A percentile compares a stretch with the other conserved stretches of the same genome.
These are phyloP conservation scores for Suhomyces sp. DNA, from an alignment of 805 yeast species.

Conservation along the genomic window DNA sequence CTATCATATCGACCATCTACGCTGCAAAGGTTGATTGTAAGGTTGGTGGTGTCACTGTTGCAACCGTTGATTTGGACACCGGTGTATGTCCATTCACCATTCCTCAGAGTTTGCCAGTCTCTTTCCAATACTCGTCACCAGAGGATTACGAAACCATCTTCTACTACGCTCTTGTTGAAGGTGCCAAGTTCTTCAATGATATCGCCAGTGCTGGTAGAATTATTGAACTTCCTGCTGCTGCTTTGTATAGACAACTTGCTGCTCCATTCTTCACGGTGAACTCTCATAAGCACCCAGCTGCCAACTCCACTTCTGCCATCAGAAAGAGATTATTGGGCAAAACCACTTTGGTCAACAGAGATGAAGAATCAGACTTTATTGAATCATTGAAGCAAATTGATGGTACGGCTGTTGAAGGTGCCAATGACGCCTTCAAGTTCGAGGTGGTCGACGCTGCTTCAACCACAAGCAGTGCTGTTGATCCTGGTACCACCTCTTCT, in stretches of 20 bases:
- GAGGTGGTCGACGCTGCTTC: constrained; percentile 14
- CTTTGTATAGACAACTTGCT: constrained; percentile 21
- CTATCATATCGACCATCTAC: constrained; percentile 20
- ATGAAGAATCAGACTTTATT: constrained; percentile 24
- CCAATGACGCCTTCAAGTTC: constrained; percentile 11
- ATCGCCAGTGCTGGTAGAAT: constrained; percentile 32
- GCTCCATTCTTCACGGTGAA: constrained; percentile 30
- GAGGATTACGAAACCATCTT: constrained; percentile 34
- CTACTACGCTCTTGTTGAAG: constrained; percentile 30
- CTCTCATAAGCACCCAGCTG: constrained; percentile 23
- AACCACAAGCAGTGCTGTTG: neutral
- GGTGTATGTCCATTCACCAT: constrained; percentile 39
- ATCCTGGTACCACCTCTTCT: constrained; percentile 16
- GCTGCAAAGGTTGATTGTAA: constrained; percentile 38
- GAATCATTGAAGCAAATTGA: constrained; percentile 21
- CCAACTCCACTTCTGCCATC: constrained; percentile 41
- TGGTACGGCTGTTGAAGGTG: constrained; percentile 23
- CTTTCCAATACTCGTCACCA: constrained; percentile 23
- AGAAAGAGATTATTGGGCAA: constrained; percentile 35
- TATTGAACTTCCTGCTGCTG: constrained; percentile 32
- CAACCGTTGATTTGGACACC: constrained; percentile 39
- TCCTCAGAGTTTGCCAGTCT: constrained; percentile 25
- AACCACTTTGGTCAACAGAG: constrained; percentile 27
- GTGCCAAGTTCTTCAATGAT: constrained; percentile 31
- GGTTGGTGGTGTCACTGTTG: constrained; percentile 30